Evolutionary conservation across 345 rosid species (phyloP), one percentile per base, ranked within the genome.

Genomic region (Brassica rapa): DNA sequence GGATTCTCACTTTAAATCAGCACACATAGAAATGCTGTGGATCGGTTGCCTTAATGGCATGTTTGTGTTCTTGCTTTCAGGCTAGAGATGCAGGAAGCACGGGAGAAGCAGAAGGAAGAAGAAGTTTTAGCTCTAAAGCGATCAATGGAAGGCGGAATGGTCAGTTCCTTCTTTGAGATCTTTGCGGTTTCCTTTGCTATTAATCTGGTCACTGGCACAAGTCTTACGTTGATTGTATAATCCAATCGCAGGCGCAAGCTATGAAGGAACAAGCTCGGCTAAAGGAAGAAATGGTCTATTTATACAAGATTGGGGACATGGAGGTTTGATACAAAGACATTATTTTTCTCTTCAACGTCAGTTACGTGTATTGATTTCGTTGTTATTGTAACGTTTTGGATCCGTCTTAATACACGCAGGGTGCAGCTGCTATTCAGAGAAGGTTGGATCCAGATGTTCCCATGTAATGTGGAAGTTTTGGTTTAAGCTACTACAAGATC

Each of bases 101-200:
- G 98, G 63, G 99, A 95, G 77, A 95, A 82, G 86, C 94, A 87
- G 24, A 95, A 95, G 89, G 99, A 93, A 85, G 84, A 88, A 79
- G 79, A 92, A 86, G 94, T 95, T 25, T 78, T 84, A 73, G 84
- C 90, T 62, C 86, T 94, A 51, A 94, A 93, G 83, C 78, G 35
- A 5, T 85, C 97, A 12, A 95, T 95, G 99, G 95, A 95, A 89
- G 83, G 94, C 63, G 99, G 99, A 90, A 91, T 95, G 99, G 99
- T 95, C 15, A 77, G 94, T 79, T 16, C 74, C 74, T 72, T 51
- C 2, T 21, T 15, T 43, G 3, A 66, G 35, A 24, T 29, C 59
- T 27, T 15, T 7, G 53, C 4, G 30, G 8, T 21, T 62, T 32
- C 6, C 1, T 7, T 62, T 35, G 29, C 56, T 8, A 23, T 27